Evolutionary conservation across 495 filamentous ascomycete genomes (phyloP), one percentile per base, ranked within the genome.

Genomic region (Aspergillus sclerotioniger): DNA sequence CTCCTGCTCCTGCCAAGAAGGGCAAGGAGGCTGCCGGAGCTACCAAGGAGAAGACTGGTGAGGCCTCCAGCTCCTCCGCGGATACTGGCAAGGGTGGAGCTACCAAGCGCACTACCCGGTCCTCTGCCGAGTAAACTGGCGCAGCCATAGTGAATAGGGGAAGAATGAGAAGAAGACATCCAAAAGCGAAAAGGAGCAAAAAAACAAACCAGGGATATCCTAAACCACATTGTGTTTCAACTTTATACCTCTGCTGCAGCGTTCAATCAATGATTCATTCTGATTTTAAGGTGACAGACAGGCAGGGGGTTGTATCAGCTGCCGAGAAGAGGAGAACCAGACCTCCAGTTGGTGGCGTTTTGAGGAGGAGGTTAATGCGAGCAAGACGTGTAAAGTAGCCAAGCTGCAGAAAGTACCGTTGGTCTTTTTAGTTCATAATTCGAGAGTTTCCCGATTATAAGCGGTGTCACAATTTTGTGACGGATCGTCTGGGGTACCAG

Each of bases 31-130:
- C 85, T 62, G 89, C 85, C 20, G 77, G 76, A 62, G 84, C 86
- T 54, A 79, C 77, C 62, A 94, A 94, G 85, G 90, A 92, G 77
- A 90, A 95, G 83, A 81, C 81, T 32, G 82, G 82, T 5, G 84
- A 89, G 73, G 88, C 87, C 57, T 80, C 82, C 62, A 71, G 84
- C 53, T 82, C 84, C 55, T 82, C 86, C 49, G 80, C 83, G 46
- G 88, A 91, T 57, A 81, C 84, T 25, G 82, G 74, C 59, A 89
- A 88, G 77, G 76, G 78, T 39, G 87, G 82, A 57, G 78, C 81
- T 19, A 87, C 83, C 74, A 88, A 87, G 84, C 77, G 85, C 63
- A 77, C 72, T 50, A 87, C 84, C 17, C 75, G 84, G 33, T 83
- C 81, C n/a, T 80, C 77, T 21, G 80, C 75, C n/a, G 74, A 78